Evolutionary conservation across 2,329 filamentous ascomycete species (phyloP).

Genomic region (Colletotrichum costaricense): DNA sequence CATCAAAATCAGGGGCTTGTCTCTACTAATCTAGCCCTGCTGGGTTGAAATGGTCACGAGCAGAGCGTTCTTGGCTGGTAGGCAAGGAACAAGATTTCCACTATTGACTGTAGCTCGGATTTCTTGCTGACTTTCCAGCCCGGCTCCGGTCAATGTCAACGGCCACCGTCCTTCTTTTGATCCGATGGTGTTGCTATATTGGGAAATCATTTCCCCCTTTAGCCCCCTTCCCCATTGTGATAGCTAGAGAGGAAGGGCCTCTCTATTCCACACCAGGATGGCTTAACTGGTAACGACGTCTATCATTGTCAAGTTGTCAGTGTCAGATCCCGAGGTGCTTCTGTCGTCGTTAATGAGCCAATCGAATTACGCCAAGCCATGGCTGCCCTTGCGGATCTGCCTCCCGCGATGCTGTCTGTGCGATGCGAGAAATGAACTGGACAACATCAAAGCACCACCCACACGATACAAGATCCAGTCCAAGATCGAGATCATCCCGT

Average conservation of each 20-base stretch:
- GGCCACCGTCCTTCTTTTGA: background rate
- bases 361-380: background rate
- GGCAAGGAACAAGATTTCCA: background rate
- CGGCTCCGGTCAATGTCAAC: conserved; percentile 3
- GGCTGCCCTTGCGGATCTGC: conserved; percentile 6
- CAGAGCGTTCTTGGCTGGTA: background rate
- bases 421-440: background rate
- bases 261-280: background rate
- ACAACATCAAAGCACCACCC: conserved; percentile 14
- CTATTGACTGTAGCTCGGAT: conserved; percentile 2
- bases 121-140: background rate
- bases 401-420: conserved; percentile 18
- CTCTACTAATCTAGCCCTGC: background rate
- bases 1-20: conserved; percentile 1
- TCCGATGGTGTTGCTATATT: background rate
- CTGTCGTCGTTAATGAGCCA: background rate
- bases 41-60: background rate
- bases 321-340: background rate
- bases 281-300: background rate
- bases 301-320: background rate
- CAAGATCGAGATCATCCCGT: conserved; percentile 17
- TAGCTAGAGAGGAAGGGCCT: background rate
- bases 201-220: background rate
- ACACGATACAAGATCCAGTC: background rate
- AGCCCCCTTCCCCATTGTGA: background rate